These are phyloP conservation scores for Tuber brumale DNA, from an alignment of 495 filamentous ascomycete genomes.

Conservation along the genomic window DNA sequence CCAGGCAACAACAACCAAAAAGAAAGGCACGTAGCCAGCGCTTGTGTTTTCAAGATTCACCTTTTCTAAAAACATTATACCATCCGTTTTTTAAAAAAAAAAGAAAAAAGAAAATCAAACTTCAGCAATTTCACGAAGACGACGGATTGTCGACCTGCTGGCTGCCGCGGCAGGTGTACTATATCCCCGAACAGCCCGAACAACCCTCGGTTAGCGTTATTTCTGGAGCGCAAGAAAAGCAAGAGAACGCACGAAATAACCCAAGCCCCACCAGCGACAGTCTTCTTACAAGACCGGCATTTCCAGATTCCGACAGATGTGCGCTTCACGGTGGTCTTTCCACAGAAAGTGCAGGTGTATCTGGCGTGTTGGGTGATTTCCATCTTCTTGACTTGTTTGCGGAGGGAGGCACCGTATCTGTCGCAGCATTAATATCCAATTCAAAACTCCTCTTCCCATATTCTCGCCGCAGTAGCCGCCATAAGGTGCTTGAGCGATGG, in stretches of 20 bases:
- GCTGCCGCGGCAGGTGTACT: slow-evolving; percentile 95
- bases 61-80: not conserved
- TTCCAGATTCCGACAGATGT: slow-evolving; percentile 92
- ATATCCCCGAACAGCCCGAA: slow-evolving; percentile 16
- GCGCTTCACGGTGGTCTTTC: slow-evolving; percentile 88
- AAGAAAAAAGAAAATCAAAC: slow-evolving; percentile 52
- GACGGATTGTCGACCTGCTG: slow-evolving; percentile 92
- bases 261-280: slow-evolving; percentile 92
- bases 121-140: slow-evolving; percentile 96
- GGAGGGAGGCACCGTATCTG: slow-evolving; percentile 98
- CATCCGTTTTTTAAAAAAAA: not conserved
- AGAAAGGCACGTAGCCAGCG: not conserved
- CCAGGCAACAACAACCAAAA: not conserved
- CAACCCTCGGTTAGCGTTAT: slow-evolving; percentile 31
- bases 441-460: slow-evolving; percentile 14
- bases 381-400: slow-evolving; percentile 99
- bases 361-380: slow-evolving; percentile 94
- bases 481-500: not conserved
- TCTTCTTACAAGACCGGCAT: slow-evolving; percentile 90
- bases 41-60: not conserved
- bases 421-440: slow-evolving; percentile 14
- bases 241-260: slow-evolving; percentile 75
- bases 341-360: slow-evolving; percentile 93
- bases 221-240: not conserved
- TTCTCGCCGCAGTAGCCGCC: not conserved